Evolutionary conservation across 345 rosid species (phyloP).

Genomic region (Garcia nutans): DNA sequence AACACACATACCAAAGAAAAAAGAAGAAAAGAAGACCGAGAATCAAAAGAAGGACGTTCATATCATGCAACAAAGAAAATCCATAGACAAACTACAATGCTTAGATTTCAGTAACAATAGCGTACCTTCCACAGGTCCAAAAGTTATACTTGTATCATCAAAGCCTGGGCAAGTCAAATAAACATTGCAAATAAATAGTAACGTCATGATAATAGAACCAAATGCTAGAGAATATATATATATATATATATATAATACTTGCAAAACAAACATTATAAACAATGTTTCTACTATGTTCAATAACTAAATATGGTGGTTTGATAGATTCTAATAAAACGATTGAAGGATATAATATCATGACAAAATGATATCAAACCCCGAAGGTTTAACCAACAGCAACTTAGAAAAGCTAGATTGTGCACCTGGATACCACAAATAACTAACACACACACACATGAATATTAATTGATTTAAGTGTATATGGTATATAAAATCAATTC

Average conservation of each 20-base stretch:
- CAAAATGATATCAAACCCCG: background rate
- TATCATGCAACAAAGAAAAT: constrained; percentile 14
- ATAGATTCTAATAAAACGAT: background rate
- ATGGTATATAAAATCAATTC: too few relatives aligned
- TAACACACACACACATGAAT: background rate
- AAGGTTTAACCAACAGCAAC: background rate
- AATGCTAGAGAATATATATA: background rate
- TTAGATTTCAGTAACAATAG: constrained; percentile 19
- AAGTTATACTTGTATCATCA: constrained; percentile 78
- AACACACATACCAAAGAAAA: background rate
- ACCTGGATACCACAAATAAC: background rate
- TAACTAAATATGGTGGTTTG: background rate
- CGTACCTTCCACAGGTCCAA: constrained; percentile 94
- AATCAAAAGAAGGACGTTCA: background rate
- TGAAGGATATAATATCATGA: background rate
- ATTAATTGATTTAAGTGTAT: too few relatives aligned
- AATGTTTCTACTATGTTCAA: background rate
- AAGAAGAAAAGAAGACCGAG: background rate
- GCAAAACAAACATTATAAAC: background rate
- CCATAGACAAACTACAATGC: constrained; percentile 11
- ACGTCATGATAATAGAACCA: background rate
- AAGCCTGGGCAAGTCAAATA: constrained; percentile 59
- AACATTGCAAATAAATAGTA: constrained; percentile 8
- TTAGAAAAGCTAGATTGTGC: background rate
- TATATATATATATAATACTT: too few relatives aligned